These are phyloP conservation scores for Colletotrichum sp. DNA, from an alignment of 2,329 filamentous ascomycete species.

Conservation along the genomic window DNA sequence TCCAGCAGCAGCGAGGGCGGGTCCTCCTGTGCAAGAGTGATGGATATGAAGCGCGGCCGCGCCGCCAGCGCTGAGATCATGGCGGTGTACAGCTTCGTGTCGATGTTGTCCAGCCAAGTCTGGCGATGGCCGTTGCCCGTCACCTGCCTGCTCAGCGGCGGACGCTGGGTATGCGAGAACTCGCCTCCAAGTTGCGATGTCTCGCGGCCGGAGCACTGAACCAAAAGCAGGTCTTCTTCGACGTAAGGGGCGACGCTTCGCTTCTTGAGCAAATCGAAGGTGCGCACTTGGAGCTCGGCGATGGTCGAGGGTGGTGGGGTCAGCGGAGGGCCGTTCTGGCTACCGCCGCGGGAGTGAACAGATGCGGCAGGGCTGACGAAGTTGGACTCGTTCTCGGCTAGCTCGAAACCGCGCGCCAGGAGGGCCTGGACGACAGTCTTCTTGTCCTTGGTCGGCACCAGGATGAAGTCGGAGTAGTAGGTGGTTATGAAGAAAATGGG, in stretches of 20 bases:
- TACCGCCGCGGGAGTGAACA: conserved; percentile 33
- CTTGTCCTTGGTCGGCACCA: conserved; percentile 79
- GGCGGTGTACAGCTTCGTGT: conserved; percentile 66
- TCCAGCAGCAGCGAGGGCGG: conserved; percentile 77
- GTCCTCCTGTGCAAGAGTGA: conserved; percentile 75
- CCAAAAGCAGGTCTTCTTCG: conserved; percentile 70
- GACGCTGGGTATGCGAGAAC: conserved; percentile 35
- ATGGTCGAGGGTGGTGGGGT: conserved; percentile 81
- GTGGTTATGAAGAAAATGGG: conserved; percentile 99
- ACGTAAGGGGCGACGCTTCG: conserved; percentile 76
- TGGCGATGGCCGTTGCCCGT: conserved; percentile 38
- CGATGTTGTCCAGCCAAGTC: conserved; percentile 63
- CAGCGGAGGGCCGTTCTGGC: conserved; percentile 55
- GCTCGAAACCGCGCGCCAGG: conserved; percentile 80
- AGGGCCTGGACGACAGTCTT: conserved; percentile 78
- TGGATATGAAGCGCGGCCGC: conserved; percentile 73
- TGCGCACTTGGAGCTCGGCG: conserved; percentile 79
- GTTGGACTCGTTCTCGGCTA: conserved; percentile 72
- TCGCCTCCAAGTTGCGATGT: conserved; percentile 41
- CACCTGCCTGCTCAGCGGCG: conserved; percentile 38
- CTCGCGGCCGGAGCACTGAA: conserved; percentile 79
- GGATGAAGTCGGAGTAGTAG: conserved; percentile 96
- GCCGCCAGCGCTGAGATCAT: conserved; percentile 64
- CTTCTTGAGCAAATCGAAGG: conserved; percentile 82
- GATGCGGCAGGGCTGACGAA: conserved; percentile 63